Evolutionary conservation across 805 yeast genomes (phyloP), one percentile per base, ranked within the genome.

Genomic region (Schwanniomyces occidentalis): DNA sequence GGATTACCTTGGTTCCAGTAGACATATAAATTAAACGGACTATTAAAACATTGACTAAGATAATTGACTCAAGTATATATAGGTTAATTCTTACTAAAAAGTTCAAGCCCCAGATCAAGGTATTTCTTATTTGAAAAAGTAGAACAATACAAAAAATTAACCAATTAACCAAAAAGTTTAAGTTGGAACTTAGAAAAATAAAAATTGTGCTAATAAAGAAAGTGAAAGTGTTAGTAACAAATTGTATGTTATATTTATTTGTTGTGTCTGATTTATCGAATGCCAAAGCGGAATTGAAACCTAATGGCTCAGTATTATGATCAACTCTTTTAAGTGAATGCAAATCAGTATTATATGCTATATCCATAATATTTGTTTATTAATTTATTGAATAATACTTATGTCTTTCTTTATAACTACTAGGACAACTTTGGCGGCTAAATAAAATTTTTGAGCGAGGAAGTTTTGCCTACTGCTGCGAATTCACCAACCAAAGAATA

Each of bases 61-160:
- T 32, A 15, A 32, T 12, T 6, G 34, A 14, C 25, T 44, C 51
- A 14, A 44, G 20, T 10, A 28, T n/a, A 18, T 24, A 33, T 10
- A 40, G 31, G 3, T 23, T 29, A 8, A 28, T 9, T n/a, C 22
- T 21, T 8, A 42, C 18, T 8, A 37, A 16, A 4, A 27, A 23
- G 9, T 34, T 24, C 8, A 25, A 35, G n/a, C 21, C 32, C 13
- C 24, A 24, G 17, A 33, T 27, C 6, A 38, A 13, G 5, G 31
- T 17, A 19, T 39, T 40, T 19, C 48, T 37, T 6, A 40, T 20
- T 8, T 35, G 32, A 33, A 45, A 47, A 4, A 45, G 35, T 9
- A 42, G 18, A 6, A 42, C 30, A 6, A 46, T 42, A 17, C 42
- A 33, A 18, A 37, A 38, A 4, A 42, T 32, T n/a, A 40, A 17